phyloP scores from a whole-genome alignment of 2,329 filamentous ascomycete species.

The Aspergillus hiratsukae region DNA sequence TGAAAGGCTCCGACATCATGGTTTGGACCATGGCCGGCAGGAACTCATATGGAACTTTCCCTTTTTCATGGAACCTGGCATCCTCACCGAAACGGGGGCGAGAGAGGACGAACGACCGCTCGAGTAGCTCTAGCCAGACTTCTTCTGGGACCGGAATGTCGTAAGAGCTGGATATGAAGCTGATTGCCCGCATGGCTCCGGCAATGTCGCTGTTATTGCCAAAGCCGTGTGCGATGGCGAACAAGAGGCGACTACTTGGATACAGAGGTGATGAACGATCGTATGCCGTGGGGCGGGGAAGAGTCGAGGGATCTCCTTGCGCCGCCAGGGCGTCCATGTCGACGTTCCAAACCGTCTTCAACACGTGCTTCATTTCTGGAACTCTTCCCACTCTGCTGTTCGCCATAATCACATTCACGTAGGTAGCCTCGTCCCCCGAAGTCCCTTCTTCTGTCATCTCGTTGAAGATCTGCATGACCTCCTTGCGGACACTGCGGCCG shows the following conservation, averaged over 20 bases:
- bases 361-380: conserved; percentile 42
- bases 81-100: conserved; percentile 36
- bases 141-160: conserved; percentile 51
- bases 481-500: conserved; percentile 27
- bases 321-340: conserved; percentile 42
- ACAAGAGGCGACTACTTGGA: conserved; percentile 57
- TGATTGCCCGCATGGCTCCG: conserved; percentile 55
- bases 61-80: conserved; percentile 20
- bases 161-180: conserved; percentile 60
- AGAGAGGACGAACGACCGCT: conserved; percentile 61
- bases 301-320: conserved; percentile 26
- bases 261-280: conserved; percentile 49
- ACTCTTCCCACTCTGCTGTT: conserved; percentile 51
- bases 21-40: conserved; percentile 53
- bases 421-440: conserved; percentile 49
- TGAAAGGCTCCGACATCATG: conserved; percentile 58
- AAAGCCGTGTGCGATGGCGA: conserved; percentile 64
- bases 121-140: conserved; percentile 64
- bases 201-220: conserved; percentile 62
- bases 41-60: conserved; percentile 39
- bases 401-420: conserved; percentile 50
- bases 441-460: conserved; percentile 45
- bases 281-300: conserved; percentile 38
- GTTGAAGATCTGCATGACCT: conserved; percentile 41
- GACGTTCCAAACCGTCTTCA: conserved; percentile 53